phyloP scores from a whole-genome alignment of 306 rosid genomes.

The Lagenaria siceraria region DNA sequence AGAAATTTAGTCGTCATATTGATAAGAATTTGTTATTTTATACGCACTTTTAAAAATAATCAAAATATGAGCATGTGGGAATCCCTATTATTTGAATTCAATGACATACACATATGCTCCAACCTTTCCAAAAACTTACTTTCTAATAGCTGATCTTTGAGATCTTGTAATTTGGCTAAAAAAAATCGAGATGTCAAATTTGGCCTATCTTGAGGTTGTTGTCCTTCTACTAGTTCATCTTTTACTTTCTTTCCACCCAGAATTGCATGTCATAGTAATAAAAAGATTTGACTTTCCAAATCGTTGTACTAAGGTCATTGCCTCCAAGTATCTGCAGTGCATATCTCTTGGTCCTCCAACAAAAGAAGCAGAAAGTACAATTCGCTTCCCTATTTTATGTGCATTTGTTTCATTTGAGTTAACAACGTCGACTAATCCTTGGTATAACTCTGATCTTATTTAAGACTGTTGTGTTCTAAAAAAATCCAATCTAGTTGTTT shows the following conservation, averaged over 20 bases:
- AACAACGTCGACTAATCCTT: no score
- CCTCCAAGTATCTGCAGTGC: no score
- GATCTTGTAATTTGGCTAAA: no score
- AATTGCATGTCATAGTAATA: not conserved
- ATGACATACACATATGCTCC: no score
- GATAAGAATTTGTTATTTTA: not conserved
- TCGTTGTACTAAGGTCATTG: no score
- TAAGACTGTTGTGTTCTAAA: no score
- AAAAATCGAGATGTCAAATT: not conserved
- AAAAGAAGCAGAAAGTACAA: no score
- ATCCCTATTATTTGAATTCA: not conserved
- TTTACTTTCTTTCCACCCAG: not conserved
- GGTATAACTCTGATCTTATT: no score
- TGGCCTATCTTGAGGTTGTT: not conserved
- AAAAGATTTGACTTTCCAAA: not conserved
- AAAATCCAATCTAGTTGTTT: no score
- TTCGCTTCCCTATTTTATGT: no score
- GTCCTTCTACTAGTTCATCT: not conserved
- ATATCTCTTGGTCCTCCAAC: no score
- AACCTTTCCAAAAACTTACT: not conserved
- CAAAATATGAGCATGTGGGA: not conserved
- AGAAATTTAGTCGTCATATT: not conserved
- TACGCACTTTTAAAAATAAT: not conserved
- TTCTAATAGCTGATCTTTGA: not conserved
- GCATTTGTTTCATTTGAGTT: no score